A percentile compares a stretch with the other conserved stretches of the same genome.
Conservation (phyloP, 345 rosid genomes). For the Eucalyptus cladocalyx region DNA sequence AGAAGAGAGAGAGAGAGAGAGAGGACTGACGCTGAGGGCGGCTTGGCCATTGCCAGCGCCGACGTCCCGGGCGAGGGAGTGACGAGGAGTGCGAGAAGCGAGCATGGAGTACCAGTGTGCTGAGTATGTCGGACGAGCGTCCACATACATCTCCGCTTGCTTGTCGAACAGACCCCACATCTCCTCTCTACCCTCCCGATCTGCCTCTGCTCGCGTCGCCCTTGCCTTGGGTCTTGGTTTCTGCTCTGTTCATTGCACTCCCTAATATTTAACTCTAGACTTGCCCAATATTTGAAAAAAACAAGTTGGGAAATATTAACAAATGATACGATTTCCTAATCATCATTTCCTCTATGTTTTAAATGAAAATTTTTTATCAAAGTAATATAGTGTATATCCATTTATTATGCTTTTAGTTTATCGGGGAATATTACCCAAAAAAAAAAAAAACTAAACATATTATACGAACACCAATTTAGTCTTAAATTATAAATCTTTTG, state of each 20-base stretch:
- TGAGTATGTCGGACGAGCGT: constrained; percentile 53
- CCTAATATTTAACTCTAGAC: background rate
- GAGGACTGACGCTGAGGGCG: constrained; percentile 29
- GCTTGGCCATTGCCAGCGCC: constrained; percentile 80
- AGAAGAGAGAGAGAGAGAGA: background rate
- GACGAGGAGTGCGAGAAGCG: constrained; percentile 28
- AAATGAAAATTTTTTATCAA: background rate
- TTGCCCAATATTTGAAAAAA: background rate
- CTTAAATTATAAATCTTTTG: no score
- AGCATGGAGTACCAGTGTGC: constrained; percentile 48
- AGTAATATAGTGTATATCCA: background rate
- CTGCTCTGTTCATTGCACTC: background rate
- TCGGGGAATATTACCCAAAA: no score
- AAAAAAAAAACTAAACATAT: no score
- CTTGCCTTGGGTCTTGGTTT: background rate
- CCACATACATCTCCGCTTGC: constrained; percentile 47
- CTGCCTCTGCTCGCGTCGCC: background rate
- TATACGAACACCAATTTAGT: no score
- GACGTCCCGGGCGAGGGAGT: constrained; percentile 50
- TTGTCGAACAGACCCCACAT: constrained; percentile 62
- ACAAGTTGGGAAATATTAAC: background rate
- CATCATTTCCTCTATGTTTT: background rate
- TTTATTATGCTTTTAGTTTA: background rate
- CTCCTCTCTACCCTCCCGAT: background rate
- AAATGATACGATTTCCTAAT: background rate